Percentiles rank a stretch among this genome's conserved stretches.
phyloP scores from a whole-genome alignment of 257 asterid species.

The Solanum sitiens region DNA sequence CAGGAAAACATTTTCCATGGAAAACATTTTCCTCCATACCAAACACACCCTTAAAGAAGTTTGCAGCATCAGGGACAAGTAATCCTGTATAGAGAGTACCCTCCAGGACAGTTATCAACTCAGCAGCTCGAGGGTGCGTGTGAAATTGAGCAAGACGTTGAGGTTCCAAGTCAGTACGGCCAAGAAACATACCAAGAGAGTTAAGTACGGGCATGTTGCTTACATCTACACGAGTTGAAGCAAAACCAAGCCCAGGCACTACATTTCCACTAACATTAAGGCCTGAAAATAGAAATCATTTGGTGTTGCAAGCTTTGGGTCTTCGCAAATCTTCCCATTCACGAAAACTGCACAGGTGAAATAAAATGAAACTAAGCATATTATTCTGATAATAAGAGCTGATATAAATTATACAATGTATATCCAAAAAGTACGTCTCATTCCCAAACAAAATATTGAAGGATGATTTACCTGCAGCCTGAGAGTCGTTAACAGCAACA shows the following conservation, averaged over 20 bases:
- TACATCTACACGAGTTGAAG: not conserved
- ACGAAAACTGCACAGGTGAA: not conserved
- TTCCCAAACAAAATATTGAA: not conserved
- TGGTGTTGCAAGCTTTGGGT: not conserved
- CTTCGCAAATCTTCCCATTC: not conserved
- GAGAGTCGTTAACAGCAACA: not conserved
- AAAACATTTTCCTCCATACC: too few species aligned
- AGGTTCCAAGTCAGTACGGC: not conserved
- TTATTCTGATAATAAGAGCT: not conserved
- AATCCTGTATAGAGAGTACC: not conserved
- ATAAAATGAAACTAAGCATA: not conserved
- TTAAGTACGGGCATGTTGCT: not conserved
- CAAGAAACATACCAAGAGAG: not conserved
- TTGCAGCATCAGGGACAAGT: not conserved
- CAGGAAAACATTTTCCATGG: too few species aligned
- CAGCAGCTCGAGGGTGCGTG: not conserved
- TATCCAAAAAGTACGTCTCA: not conserved
- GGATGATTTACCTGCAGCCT: not conserved
- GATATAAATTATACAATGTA: not conserved
- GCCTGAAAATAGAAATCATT: not conserved
- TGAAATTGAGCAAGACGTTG: not conserved
- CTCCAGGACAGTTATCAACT: not conserved
- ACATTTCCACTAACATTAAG: not conserved
- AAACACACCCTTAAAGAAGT: not conserved
- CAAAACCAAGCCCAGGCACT: not conserved